phyloP scores from a whole-genome alignment of 1,139 yeast genomes.

The Hansenula lynferdii region DNA sequence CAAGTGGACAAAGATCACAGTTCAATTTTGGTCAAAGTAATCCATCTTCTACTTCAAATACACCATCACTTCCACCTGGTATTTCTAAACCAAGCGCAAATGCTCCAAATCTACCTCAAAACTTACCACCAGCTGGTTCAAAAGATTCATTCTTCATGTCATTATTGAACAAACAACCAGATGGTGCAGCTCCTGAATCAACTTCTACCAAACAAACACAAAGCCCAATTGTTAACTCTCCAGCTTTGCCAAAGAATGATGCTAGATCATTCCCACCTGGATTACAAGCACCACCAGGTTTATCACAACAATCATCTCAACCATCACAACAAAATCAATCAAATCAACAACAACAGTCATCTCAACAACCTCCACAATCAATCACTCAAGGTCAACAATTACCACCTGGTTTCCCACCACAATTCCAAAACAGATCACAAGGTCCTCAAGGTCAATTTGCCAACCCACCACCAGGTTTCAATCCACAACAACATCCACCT shows the following conservation, averaged over 20 bases:
- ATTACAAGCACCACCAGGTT: conserved; percentile 13
- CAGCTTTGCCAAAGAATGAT: conserved; percentile 8
- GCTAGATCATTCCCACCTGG: conserved; percentile 2
- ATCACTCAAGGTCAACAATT: conserved; percentile 13
- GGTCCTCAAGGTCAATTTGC: conserved; percentile 22
- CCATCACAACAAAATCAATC: conserved; percentile 1
- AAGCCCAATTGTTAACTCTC: conserved; percentile 6
- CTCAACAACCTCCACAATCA: too few species aligned
- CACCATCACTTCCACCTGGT: neutral
- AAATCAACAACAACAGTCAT: conserved; percentile 1
- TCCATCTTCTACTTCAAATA: neutral
- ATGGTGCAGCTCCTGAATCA: conserved; percentile 8
- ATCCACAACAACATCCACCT: conserved; percentile 19
- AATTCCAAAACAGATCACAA: conserved; percentile 24
- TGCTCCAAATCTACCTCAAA: neutral
- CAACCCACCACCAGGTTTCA: conserved; percentile 16
- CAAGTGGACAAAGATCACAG: too few species aligned
- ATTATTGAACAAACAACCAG: conserved; percentile 36
- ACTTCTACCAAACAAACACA: too few species aligned
- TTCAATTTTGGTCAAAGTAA: conserved; percentile 3
- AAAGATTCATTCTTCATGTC: conserved; percentile 54
- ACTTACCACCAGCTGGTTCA: conserved; percentile 11
- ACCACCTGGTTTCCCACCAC: conserved; percentile 23
- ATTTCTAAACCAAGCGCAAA: neutral
- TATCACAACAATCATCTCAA: conserved; percentile 10